Conservation (phyloP, 768 basidiomycete species). For the Termitomyces sp. region DNA sequence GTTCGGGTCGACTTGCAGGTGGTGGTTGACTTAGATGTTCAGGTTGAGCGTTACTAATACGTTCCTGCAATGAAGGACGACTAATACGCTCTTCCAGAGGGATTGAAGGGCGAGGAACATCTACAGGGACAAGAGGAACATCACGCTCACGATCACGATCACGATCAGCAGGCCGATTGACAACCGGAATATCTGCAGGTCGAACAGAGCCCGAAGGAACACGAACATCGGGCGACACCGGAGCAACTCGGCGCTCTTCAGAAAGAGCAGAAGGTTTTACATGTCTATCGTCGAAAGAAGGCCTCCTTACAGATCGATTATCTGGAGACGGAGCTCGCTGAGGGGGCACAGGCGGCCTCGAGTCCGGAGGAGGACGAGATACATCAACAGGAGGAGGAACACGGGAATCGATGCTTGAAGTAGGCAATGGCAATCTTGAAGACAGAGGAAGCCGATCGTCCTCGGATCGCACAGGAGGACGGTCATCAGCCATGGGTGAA, state of each 20-base stretch:
- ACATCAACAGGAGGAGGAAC: slow-evolving; percentile 24
- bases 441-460: slow-evolving; percentile 14
- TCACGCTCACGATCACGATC: slow-evolving; percentile 8
- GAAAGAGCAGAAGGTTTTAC: slow-evolving; percentile 23
- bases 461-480: slow-evolving; percentile 12
- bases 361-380: slow-evolving; percentile 22
- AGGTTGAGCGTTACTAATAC: slow-evolving; percentile 27
- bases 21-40: slow-evolving; percentile 2
- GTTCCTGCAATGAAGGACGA: slow-evolving; percentile 33
- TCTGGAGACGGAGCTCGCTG: slow-evolving; percentile 20
- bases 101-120: slow-evolving; percentile 16
- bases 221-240: slow-evolving; percentile 8
- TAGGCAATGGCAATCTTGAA: slow-evolving; percentile 14
- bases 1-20: slow-evolving; percentile 12
- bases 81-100: slow-evolving; percentile 38
- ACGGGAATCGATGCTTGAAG: slow-evolving; percentile 15
- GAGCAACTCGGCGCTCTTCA: slow-evolving; percentile 23
- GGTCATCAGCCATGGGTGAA: slow-evolving; percentile 12
- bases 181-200: slow-evolving; percentile 17
- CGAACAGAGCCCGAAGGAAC: slow-evolving; percentile 14
- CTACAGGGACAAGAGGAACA: slow-evolving; percentile 9
- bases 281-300: slow-evolving; percentile 29
- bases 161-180: slow-evolving; percentile 11
- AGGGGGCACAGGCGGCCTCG: slow-evolving; percentile 23
- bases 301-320: slow-evolving; percentile 16